Evolutionary conservation across 2,329 filamentous ascomycete species (phyloP).

Genomic region (Aureobasidium sp.): DNA sequence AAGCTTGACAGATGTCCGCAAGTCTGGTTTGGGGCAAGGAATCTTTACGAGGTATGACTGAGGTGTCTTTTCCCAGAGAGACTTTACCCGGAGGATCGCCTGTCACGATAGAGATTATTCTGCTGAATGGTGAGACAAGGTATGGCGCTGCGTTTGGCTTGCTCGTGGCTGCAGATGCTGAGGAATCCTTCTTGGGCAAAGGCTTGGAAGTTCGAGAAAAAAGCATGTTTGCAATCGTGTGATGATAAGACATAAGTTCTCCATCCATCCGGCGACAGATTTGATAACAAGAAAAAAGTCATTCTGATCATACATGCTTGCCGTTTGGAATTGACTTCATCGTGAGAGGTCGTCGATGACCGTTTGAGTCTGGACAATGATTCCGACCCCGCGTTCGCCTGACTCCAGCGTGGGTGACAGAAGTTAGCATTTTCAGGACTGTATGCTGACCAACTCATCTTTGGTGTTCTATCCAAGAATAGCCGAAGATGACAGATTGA

Average conservation of each 20-base stretch:
- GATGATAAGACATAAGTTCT: background rate
- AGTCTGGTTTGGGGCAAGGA: background rate
- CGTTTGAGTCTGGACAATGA: background rate
- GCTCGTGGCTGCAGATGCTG: background rate
- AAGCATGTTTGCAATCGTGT: background rate
- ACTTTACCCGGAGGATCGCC: conserved; percentile 3
- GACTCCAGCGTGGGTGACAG: background rate
- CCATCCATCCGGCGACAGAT: conserved; percentile 6
- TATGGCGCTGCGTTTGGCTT: background rate
- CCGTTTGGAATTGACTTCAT: background rate
- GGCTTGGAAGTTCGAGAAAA: background rate
- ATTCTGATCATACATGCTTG: background rate
- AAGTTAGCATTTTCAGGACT: too few relatives aligned
- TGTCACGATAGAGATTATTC: background rate
- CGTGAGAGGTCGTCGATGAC: background rate
- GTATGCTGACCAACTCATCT: background rate
- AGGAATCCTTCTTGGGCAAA: background rate
- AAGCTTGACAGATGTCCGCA: background rate
- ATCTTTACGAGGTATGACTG: background rate
- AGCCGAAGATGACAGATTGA: background rate
- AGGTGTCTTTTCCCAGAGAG: background rate
- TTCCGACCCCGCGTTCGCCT: background rate
- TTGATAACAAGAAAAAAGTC: background rate
- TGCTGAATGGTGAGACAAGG: background rate
- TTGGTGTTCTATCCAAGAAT: background rate